Conservation (phyloP, 805 yeast genomes). For the Hanseniaspora clermontiae region DNA sequence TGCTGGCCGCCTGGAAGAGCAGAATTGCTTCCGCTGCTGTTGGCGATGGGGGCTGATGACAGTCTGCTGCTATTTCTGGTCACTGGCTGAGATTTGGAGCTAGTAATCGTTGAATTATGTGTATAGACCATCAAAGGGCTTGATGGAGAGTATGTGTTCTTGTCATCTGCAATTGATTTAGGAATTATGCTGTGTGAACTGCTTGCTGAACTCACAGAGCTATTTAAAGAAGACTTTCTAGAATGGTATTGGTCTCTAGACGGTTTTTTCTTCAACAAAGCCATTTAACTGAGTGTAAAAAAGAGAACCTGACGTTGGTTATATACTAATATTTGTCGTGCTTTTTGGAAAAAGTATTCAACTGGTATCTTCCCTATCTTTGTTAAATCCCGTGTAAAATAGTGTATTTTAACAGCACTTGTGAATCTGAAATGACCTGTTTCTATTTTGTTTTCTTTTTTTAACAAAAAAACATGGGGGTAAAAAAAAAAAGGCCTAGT, state of each 20-base stretch:
- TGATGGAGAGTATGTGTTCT: background rate
- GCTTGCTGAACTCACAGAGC: background rate
- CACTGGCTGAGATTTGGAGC: background rate
- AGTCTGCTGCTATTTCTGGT: constrained; percentile 12
- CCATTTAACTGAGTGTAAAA: constrained; percentile 6
- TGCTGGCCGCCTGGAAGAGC: background rate
- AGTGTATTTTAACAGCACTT: too few relatives aligned
- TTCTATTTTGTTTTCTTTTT: too few relatives aligned
- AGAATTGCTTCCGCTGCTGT: background rate
- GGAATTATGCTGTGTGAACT: background rate
- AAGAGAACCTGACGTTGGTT: background rate
- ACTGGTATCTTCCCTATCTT: too few relatives aligned
- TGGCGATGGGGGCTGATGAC: constrained; percentile 6
- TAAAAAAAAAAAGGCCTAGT: too few relatives aligned
- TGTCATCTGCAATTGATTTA: background rate
- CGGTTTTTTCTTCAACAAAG: constrained; percentile 11
- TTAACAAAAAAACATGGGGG: too few relatives aligned
- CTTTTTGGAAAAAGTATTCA: too few relatives aligned
- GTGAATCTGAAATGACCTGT: too few relatives aligned
- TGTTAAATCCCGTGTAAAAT: too few relatives aligned
- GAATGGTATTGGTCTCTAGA: constrained; percentile 3
- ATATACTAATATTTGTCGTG: background rate
- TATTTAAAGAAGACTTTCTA: constrained; percentile 7
- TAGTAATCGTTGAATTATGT: background rate
- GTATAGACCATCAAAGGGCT: background rate